Evolutionary conservation across 2,329 filamentous ascomycete species (phyloP), one percentile per base, ranked within the genome.

Genomic region (Aspergillus thermomutatus): DNA sequence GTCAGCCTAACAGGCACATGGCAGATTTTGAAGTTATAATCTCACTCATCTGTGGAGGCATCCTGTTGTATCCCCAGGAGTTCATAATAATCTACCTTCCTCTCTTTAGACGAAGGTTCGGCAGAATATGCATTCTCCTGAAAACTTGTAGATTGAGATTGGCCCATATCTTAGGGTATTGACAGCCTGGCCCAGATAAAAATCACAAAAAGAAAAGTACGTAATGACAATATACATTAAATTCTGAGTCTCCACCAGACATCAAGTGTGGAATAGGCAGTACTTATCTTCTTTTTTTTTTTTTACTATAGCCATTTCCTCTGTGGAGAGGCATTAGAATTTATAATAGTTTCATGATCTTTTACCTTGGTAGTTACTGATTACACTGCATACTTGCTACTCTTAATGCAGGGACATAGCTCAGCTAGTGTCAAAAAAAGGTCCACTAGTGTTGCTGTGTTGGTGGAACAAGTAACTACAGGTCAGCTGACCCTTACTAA

Each of bases 41-140:
- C 49, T 26, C 53, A 27, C 87, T 97, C 92, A 55, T 95, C 90
- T 47, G 92, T 89, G 5, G 86, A 86, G 34, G 91, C 92, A 59
- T 83, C 80, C 58, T 85, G 82, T 60, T 90, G 84, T 17, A 97
- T 79, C 5, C 82, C 86, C 4, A 97, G 83, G 37, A 97, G 81
- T 66, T 94, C 89, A 75, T 97, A 97, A 75, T 78, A 79, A 56
- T 78, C 77, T 3, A 66, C 64, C 53, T 73, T 75, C 47, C 61
- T 73, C 43, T 61, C 60, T 23, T 64, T 64, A 17, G 58, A 37
- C n/a, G 63, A 57, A 5, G 63, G 52, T 31, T 61, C 63, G 37
- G 59, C 51, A 19, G 64, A 41, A 46, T 60, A 63, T 23, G 61
- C 57, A 48, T 54, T 61, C 41, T 64, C 61, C 31, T 64, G 58